Conservation (phyloP, 1,284 basidiomycete species). For the Marasmius fiardii region DNA sequence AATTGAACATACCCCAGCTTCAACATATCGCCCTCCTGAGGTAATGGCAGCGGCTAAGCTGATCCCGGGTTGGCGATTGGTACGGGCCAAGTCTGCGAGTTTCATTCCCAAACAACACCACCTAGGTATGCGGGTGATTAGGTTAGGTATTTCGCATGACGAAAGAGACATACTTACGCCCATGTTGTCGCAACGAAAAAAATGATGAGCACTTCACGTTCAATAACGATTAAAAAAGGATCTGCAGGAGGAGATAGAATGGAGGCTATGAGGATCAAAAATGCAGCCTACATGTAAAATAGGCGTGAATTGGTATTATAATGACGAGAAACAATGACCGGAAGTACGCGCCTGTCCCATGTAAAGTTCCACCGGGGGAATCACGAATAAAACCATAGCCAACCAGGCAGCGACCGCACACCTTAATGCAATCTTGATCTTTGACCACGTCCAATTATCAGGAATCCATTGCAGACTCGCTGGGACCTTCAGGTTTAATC, state of each 20-base stretch:
- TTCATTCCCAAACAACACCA: conserved; percentile 69
- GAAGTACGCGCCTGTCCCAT: conserved; percentile 55
- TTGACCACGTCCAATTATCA: conserved; percentile 52
- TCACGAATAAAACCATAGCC: conserved; percentile 59
- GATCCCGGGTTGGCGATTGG: conserved; percentile 37
- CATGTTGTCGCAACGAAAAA: conserved; percentile 50
- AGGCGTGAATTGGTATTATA: conserved; percentile 1
- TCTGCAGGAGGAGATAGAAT: conserved; percentile 69
- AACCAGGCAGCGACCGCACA: conserved; percentile 66
- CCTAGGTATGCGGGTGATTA: conserved; percentile 29
- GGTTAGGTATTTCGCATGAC: neutral
- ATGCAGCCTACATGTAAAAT: conserved; percentile 50
- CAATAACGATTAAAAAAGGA: conserved; percentile 65
- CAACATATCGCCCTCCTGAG: conserved; percentile 51
- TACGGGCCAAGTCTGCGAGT: conserved; percentile 59
- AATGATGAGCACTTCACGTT: conserved; percentile 65
- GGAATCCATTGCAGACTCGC: conserved; percentile 51
- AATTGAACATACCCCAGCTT: conserved; percentile 43
- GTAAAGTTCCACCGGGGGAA: conserved; percentile 43
- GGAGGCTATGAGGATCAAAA: conserved; percentile 67
- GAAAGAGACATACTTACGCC: conserved; percentile 47
- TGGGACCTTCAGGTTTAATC: conserved; percentile 18
- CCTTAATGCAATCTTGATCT: conserved; percentile 64
- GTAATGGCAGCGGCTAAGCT: conserved; percentile 33
- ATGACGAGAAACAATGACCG: neutral